A percentile compares a stretch with the other conserved stretches of the same genome.
Conservation (phyloP, 305 asterid species). For the Fraxinus baroniana region DNA sequence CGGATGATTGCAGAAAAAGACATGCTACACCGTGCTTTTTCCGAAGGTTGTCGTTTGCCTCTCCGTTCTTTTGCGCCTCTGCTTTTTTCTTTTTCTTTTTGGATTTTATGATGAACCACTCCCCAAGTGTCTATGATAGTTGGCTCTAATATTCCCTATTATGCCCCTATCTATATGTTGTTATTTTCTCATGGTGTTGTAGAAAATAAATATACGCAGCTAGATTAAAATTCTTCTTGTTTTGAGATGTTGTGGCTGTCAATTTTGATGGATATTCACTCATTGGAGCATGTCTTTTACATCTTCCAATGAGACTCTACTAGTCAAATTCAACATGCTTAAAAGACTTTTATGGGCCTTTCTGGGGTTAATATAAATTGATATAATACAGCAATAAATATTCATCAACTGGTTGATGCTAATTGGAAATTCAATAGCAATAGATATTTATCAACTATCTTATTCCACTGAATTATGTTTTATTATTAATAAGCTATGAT, state of each 20-base stretch:
- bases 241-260: constrained; percentile 1
- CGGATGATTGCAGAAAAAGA: constrained; percentile 89
- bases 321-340: background rate
- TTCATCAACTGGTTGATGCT: background rate
- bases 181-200: background rate
- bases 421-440: constrained; percentile 1
- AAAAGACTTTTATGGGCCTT: background rate
- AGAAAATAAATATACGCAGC: background rate
- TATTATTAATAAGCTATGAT: background rate
- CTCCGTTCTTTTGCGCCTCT: background rate
- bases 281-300: background rate
- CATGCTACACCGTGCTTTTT: constrained; percentile 57
- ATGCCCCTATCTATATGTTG: background rate
- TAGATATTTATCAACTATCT: background rate
- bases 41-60: constrained; percentile 52
- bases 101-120: background rate
- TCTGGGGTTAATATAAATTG: background rate
- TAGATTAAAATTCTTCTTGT: background rate
- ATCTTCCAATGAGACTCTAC: constrained; percentile 13
- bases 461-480: background rate
- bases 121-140: background rate
- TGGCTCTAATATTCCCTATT: background rate
- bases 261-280: background rate
- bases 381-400: background rate
- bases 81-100: background rate